phyloP scores from a whole-genome alignment of 1,284 basidiomycete genomes.

The Waitea zeae region DNA sequence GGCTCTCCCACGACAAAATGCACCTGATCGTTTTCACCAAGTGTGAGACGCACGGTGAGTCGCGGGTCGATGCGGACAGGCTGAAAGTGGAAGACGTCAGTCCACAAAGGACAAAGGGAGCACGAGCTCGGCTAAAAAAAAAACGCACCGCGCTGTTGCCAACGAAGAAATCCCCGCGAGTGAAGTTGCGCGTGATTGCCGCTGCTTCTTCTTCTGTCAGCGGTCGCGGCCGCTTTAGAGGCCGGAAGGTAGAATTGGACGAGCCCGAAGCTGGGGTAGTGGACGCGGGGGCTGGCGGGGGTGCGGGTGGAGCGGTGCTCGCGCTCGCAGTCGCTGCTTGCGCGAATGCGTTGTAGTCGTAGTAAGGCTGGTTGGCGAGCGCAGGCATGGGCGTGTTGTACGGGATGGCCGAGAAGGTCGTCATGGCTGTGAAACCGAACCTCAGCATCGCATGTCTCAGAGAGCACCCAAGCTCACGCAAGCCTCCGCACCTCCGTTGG shows the following conservation, averaged over 20 bases:
- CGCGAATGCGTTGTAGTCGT: no score
- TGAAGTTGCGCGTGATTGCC: constrained; percentile 63
- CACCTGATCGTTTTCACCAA: constrained; percentile 64
- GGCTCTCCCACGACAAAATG: constrained; percentile 61
- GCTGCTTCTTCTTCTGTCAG: constrained; percentile 66
- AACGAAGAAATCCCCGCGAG: constrained; percentile 60
- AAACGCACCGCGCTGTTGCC: constrained; percentile 54
- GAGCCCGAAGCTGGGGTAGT: constrained; percentile 45
- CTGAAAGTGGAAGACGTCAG: no score
- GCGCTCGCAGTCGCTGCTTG: no score
- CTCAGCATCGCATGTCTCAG: no score
- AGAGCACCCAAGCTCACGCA: no score
- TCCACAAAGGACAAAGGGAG: no score
- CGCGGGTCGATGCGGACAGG: constrained; percentile 66
- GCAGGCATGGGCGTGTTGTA: no score
- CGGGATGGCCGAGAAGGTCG: no score
- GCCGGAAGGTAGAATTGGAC: constrained; percentile 55
- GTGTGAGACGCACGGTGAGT: constrained; percentile 51
- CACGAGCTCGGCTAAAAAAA: no score
- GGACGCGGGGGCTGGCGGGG: constrained; percentile 13
- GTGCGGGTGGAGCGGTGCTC: constrained; percentile 18
- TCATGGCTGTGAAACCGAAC: no score
- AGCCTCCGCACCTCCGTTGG: no score
- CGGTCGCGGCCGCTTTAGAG: constrained; percentile 53
- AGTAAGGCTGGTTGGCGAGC: no score